Evolutionary conservation across 2,329 filamentous ascomycete genomes (phyloP), one percentile per base, ranked within the genome.

Genomic region (Venturia effusa): DNA sequence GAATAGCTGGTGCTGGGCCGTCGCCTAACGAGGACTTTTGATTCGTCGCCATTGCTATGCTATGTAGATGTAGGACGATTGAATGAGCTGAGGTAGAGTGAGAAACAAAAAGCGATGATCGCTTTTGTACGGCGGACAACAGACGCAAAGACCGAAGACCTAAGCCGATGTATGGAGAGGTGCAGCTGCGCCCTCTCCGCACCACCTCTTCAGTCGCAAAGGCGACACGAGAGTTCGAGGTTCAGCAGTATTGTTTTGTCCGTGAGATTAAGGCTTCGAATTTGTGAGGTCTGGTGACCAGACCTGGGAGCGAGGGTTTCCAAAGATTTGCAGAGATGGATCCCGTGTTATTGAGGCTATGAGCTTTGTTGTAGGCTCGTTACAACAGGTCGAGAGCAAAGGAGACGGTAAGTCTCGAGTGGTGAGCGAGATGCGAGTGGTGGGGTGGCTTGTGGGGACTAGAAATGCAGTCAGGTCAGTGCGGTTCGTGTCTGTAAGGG

Each of bases 171-270:
- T 74, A 73, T 74, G 74, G 74, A 76, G 74, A 76, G 74, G 74
- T 72, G 67, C 67, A 70, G 69, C 61, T 66, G 67, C 67, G 67
- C 74, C 74, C 74, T 75, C 74, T 71, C 74, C 74, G 74, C 73
- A 76, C 74, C 70, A 60, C 62, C 62, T 60, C 51, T 48, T 63
- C 24, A 62, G 61, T 62, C 61, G 61, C 61, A 15, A 43, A 51
- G 22, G 61, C 61, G 61, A 62, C 61, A 37, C 37, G 22, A 30
- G 27, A 67, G 65, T 30, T 57, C 51, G 22, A 41, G 10, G 34
- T 37, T 41, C 59, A 61, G 37, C 59, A 61, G 51, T 34, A 30
- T 57, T 34, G 27, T 57, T 57, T 17, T 57, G 30, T 22, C 27
- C 51, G 51, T 57, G 51, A 24, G 15, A 34, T 32, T 22, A 30